Percentiles rank a stretch among this genome's conserved stretches.
Evolutionary conservation across 306 rosid genomes (phyloP).

Genomic region (Cercis canadensis): DNA sequence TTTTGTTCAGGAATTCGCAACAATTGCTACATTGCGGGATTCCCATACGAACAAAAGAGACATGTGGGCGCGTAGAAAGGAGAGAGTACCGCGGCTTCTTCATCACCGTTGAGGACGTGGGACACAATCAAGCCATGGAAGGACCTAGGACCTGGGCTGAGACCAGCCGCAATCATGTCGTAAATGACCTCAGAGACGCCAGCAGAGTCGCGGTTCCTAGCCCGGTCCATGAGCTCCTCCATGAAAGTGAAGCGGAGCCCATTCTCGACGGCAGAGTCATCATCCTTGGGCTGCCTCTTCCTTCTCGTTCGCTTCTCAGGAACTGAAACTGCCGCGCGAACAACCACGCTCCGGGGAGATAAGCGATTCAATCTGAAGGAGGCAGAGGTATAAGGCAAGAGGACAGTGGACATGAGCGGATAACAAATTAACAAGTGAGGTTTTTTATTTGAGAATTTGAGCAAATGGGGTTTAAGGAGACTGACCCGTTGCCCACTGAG

Average conservation of each 20-base stretch:
- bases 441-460: not conserved
- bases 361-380: slow-evolving; percentile 45
- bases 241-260: slow-evolving; percentile 86
- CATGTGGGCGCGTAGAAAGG: not conserved
- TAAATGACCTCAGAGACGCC: slow-evolving; percentile 79
- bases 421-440: not conserved
- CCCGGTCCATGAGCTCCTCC: slow-evolving; percentile 95
- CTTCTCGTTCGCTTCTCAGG: slow-evolving; percentile 67
- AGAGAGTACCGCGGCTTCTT: slow-evolving; percentile 73
- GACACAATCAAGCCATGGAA: slow-evolving; percentile 89
- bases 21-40: not conserved
- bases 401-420: slow-evolving; percentile 39
- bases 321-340: slow-evolving; percentile 62
- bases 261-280: slow-evolving; percentile 63
- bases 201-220: slow-evolving; percentile 66
- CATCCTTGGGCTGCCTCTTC: slow-evolving; percentile 65
- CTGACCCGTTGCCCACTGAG: no score
- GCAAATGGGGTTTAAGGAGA: not conserved
- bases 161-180: slow-evolving; percentile 96
- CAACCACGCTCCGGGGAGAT: slow-evolving; percentile 36
- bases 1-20: not conserved
- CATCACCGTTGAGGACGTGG: slow-evolving; percentile 68
- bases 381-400: slow-evolving; percentile 31
- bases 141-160: slow-evolving; percentile 90
- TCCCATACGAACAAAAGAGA: not conserved